These are phyloP conservation scores for Solanum hybrid DNA, from an alignment of 305 asterid species.

Conservation along the genomic window DNA sequence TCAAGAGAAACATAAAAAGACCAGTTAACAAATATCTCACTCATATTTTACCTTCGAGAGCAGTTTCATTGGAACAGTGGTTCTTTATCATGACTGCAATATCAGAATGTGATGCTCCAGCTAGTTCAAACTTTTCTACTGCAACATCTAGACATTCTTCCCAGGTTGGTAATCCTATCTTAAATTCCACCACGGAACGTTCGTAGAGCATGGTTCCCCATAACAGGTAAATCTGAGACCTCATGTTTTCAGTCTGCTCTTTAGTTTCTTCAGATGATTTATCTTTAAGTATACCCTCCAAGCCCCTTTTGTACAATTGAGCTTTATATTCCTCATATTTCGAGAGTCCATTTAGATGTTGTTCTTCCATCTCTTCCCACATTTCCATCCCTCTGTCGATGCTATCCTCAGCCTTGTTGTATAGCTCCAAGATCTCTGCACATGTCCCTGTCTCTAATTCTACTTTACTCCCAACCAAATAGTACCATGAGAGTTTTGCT, in stretches of 20 bases:
- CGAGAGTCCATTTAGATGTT: constrained; percentile 73
- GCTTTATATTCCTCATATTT: constrained; percentile 49
- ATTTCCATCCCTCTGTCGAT: constrained; percentile 81
- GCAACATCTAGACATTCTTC: constrained; percentile 92
- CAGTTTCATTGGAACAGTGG: constrained; percentile 87
- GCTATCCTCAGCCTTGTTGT: constrained; percentile 85
- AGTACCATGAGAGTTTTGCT: constrained; percentile 84
- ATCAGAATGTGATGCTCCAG: constrained; percentile 75
- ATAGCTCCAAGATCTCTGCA: constrained; percentile 60
- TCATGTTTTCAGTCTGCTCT: constrained; percentile 53
- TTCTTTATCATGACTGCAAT: constrained; percentile 89
- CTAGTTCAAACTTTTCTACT: constrained; percentile 77
- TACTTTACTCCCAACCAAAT: constrained; percentile 40
- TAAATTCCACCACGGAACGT: constrained; percentile 87
- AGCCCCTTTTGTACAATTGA: constrained; percentile 47
- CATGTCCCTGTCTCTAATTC: constrained; percentile 50
- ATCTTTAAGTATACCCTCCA: constrained; percentile 55
- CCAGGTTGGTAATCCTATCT: constrained; percentile 78
- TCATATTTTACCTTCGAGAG: constrained; percentile 59
- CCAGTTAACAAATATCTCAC: not conserved
- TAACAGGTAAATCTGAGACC: constrained; percentile 67
- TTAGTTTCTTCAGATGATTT: constrained; percentile 55
- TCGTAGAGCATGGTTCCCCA: constrained; percentile 90
- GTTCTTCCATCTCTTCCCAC: constrained; percentile 92
- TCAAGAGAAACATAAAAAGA: not conserved